Evolutionary conservation across 768 basidiomycete species (phyloP), one percentile per base, ranked within the genome.

Genomic region (Solioccasus polychromus): DNA sequence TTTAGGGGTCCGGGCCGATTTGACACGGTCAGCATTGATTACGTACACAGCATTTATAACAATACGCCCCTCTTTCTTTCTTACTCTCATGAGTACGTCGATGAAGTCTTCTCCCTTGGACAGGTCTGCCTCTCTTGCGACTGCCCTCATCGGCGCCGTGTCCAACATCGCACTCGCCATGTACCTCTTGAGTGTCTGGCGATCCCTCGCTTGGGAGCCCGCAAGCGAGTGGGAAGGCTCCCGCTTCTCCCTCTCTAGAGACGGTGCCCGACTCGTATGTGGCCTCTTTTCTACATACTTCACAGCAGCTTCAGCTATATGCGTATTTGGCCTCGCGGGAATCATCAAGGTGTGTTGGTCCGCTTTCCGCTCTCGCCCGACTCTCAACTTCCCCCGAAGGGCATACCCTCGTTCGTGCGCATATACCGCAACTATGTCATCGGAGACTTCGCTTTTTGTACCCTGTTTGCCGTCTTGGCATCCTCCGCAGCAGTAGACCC

Each of bases 391-490:
- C 14, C 17, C n/a, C 3, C 11, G 10, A 53, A 90, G 88, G 76
- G 71, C 58, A 77, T 78, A 50, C 71, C 82, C 4, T 68, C 79
- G 1, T 78, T 81, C 51, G 79, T 91, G 40, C 84, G 85, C 44
- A 81, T 91, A 54, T 91, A 88, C 68, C 81, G 88, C 50, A 87
- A 88, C 69, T 89, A 83, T 53, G 80, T 86, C 45, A 80, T 88
- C 51, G 88, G 83, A 41, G 87, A 90, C 67, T 82, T 90, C 58
- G 75, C 76, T 4, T 85, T 87, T 66, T 79, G 79, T 62, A 72
- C 80, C 6, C 69, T 86, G 44, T 75, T 77, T 32, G 76, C 83
- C 10, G 59, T 74, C 14, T 44, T 81, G 26, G 75, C 76, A 40
- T 77, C 78, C 7, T 85, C 83, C 58, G 75, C 73, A 8, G 75